Evolutionary conservation across 257 asterid genomes (phyloP), one percentile per base, ranked within the genome.

Genomic region (Eustoma russellianum): DNA sequence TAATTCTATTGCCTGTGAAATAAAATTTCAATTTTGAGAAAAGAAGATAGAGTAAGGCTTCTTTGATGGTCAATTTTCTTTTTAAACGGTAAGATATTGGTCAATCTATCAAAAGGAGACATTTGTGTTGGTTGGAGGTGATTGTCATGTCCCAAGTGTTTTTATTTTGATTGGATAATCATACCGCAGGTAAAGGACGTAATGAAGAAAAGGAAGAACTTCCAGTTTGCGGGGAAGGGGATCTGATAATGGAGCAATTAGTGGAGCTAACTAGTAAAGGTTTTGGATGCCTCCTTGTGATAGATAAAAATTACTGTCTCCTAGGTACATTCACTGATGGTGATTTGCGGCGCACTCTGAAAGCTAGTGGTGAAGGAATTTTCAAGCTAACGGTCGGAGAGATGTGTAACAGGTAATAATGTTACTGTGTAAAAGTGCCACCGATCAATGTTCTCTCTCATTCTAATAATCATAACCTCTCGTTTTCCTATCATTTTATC

Each of bases 271-370:
- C 95, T 46, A 90, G 94, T 60, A 90, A 90, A 74, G 96, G 95
- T 5, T 90, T 93, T 56, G 98, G 98, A 13, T 90, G 98, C 74
- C 92, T 90, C 51, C 93, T 90, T 17, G 92, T 90, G 33, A 73
- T 82, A 61, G 84, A 80, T 54, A 78, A 75, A 15, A 74, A 70
- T 17, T 62, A 73, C 68, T 94, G 65, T 61, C 70, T 90, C 60
- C 66, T 86, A 2, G 98, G 98, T 34, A 90, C 98, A 18, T 90
- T 90, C 48, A 90, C 98, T 2, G 96, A 90, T 73, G 96, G 96
- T 62, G 96, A 90, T 66, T 61, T 90, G 63, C 71, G 98, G 14
- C 86, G 98, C 8, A 90, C 98, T 2, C 33, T 90, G 74, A 83
- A 83, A 77, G 89, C 95, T 53, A 86, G 95, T 13, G 89, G 89